Conservation (phyloP, 371 early-diverging fungal genomes). For the Mortierella sp. region DNA sequence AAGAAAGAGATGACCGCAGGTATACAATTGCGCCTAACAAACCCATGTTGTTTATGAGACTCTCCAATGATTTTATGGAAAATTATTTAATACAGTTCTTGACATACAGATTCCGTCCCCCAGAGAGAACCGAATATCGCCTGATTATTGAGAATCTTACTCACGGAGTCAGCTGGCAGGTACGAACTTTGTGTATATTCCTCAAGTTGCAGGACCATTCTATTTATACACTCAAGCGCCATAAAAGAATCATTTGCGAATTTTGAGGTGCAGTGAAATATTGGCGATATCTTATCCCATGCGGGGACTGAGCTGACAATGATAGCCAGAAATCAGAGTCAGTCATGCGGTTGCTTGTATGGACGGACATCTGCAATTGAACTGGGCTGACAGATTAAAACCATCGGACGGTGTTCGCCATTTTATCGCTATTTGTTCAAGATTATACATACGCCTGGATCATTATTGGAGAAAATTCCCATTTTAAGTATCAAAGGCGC, state of each 20-base stretch:
- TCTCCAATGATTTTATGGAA: neutral
- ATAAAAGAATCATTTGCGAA: constrained; percentile 20
- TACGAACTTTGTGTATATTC: constrained; percentile 63
- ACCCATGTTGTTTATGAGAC: neutral
- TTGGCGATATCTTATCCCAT: neutral
- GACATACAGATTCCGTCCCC: constrained; percentile 61
- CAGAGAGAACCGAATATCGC: constrained; percentile 70
- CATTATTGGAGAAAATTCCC: neutral
- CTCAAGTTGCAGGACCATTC: constrained; percentile 21
- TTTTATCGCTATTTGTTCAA: constrained; percentile 9
- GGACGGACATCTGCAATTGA: constrained; percentile 2
- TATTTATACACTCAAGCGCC: constrained; percentile 17
- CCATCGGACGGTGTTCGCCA: constrained; percentile 11
- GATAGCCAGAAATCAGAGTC: neutral
- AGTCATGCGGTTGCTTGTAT: neutral
- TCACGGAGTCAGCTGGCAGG: constrained; percentile 85
- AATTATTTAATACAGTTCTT: neutral
- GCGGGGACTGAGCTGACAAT: constrained; percentile 6
- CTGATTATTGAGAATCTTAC: constrained; percentile 80
- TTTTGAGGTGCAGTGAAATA: constrained; percentile 4
- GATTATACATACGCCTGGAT: constrained; percentile 5
- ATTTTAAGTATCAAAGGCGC: constrained; percentile 4
- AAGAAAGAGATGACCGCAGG: constrained; percentile 59
- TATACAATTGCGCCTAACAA: constrained; percentile 20
- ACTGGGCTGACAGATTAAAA: constrained; percentile 10